These are phyloP conservation scores for Cordyceps cateniannulata DNA, from an alignment of 2,329 filamentous ascomycete genomes.

Conservation along the genomic window DNA sequence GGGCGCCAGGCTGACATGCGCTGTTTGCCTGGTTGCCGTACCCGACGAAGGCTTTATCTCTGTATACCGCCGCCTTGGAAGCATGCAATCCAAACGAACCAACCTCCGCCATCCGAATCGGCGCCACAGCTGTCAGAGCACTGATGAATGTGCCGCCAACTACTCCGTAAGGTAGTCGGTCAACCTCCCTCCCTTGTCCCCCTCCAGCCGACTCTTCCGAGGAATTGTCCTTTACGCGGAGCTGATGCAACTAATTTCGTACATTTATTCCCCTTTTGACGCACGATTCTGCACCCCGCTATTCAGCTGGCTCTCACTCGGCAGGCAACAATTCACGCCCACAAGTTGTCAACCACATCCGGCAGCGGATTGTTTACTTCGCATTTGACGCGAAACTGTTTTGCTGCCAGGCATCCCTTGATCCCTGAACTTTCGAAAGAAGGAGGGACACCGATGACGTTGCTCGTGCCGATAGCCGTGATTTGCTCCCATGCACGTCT, in stretches of 20 bases:
- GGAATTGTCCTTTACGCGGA: not conserved
- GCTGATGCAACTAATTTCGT: not conserved
- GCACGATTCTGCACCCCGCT: not conserved
- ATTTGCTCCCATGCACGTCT: not conserved
- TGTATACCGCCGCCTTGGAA: not conserved
- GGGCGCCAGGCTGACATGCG: not conserved
- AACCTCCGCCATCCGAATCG: not conserved
- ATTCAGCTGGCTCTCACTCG: not conserved
- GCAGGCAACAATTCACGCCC: not conserved
- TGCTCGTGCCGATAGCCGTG: slow-evolving; percentile 8
- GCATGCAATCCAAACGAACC: not conserved
- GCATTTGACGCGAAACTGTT: not conserved
- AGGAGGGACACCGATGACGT: not conserved
- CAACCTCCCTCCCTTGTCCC: not conserved
- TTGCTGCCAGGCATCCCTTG: not conserved
- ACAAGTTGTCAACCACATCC: not conserved
- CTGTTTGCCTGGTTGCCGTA: not conserved
- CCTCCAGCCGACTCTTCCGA: slow-evolving; percentile 7
- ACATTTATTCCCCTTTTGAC: not conserved
- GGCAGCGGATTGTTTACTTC: not conserved
- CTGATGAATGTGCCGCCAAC: too few species aligned
- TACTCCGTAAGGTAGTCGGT: not conserved
- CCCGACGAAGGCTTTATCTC: not conserved
- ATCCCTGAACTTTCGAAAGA: not conserved
- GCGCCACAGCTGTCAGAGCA: not conserved